Base-by-base conservation (phyloP, 495 filamentous ascomycete species). In the Amphirosellinia nigrospora region DNA sequence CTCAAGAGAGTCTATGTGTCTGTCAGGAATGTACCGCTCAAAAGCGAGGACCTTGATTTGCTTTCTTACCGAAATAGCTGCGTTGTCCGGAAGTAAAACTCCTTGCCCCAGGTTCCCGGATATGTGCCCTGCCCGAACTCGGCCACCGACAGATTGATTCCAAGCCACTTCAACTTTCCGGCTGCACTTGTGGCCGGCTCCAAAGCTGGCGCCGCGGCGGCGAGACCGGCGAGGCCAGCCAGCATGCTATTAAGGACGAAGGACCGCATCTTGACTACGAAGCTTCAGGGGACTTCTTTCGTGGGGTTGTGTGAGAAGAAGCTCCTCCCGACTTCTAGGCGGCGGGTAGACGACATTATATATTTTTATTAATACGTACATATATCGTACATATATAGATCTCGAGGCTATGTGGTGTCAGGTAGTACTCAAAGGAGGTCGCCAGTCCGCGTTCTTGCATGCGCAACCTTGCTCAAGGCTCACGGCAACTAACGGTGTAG, bases 31-130 rank as follows among this genome's bases (percentile, higher is more conserved):
- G n/a, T n/a, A n/a, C n/a, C n/a, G n/a, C n/a, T 64, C 46, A 1
- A 64, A 48, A 15, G 21, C n/a, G 34, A 38, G 26, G 21, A 10
- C 4, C 7, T 26, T 23, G 7, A 2, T 0, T 48, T 2, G 4
- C 2, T 48, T 64, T 36, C 81, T 70, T 78, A 86, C 84, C 68
- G 80, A 72, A 43, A 87, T 81, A 70, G 84, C 77, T 30, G 78
- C 68, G 26, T 80, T 80, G 30, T 80, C 80, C 6, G 88, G 83
- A 87, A 91, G 68, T 78, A 87, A 74, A 90, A 91, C 69, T 90
- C 79, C 0, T 74, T 88, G 53, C 86, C 87, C 70, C 86, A 80
- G 7, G 66, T 73, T 34, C 89, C 89, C n/a, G 89, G 89, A 62
- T 80, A 77, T 30, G 78, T 79, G 23, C 74, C 78, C 21, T 81